Conservation (phyloP, 2,329 filamentous ascomycete genomes). For the Fusarium protoensiforme region DNA sequence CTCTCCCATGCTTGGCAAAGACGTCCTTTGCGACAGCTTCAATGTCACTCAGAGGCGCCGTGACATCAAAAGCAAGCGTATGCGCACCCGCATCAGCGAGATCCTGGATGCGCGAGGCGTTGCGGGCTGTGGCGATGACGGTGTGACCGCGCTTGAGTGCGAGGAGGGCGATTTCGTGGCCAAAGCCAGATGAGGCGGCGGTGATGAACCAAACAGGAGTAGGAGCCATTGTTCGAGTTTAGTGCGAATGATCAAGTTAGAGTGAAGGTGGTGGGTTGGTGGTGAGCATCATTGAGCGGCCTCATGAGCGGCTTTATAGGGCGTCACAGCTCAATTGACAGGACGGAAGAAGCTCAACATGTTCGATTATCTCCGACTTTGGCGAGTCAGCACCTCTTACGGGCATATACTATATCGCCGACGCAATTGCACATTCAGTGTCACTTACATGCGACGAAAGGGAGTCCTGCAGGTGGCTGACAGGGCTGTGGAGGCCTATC, state of each 20-base stretch:
- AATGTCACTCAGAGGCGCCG: constrained; percentile 50
- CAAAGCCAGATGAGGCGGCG: constrained; percentile 63
- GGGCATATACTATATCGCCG: constrained; percentile 7
- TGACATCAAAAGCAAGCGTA: constrained; percentile 60
- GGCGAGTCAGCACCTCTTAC: neutral
- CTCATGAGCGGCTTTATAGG: neutral
- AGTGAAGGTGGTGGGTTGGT: neutral
- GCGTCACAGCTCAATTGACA: neutral
- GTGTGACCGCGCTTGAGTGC: constrained; percentile 59
- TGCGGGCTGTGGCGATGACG: constrained; percentile 63
- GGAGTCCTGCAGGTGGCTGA: neutral
- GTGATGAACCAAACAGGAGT: constrained; percentile 64
- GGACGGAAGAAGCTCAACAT: neutral
- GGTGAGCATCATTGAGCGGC: neutral
- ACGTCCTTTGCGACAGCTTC: constrained; percentile 48
- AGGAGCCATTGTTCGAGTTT: constrained; percentile 12
- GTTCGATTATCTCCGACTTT: neutral
- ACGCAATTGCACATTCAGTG: neutral
- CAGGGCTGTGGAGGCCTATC: constrained; percentile 6
- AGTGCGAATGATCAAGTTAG: neutral
- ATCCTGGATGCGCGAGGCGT: constrained; percentile 51
- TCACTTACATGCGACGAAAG: neutral
- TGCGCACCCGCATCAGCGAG: constrained; percentile 57
- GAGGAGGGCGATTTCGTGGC: constrained; percentile 54
- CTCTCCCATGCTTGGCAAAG: constrained; percentile 48